Evolutionary conservation across 2,329 filamentous ascomycete species (phyloP).

Genomic region (Xylaria sp.): DNA sequence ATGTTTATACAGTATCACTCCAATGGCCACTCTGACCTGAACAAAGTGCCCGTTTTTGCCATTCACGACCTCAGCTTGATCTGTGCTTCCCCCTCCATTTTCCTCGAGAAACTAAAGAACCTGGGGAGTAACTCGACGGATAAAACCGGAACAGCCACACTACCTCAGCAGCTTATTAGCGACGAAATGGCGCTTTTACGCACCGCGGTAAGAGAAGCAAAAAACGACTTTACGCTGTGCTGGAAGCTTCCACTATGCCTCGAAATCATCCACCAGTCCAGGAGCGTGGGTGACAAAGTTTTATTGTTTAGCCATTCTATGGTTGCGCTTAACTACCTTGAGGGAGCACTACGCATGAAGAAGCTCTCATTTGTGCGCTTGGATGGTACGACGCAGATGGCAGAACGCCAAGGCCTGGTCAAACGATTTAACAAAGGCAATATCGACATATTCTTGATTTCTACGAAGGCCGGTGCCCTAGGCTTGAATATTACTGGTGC

Average conservation of each 20-base stretch:
- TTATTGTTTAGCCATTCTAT: constrained; percentile 83
- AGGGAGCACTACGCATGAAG: constrained; percentile 62
- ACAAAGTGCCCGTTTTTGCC: constrained; percentile 49
- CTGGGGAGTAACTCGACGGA: constrained; percentile 14
- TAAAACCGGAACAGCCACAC: constrained; percentile 28
- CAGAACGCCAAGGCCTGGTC: constrained; percentile 68
- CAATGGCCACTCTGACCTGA: constrained; percentile 12
- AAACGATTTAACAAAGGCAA: constrained; percentile 73
- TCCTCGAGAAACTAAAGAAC: constrained; percentile 51
- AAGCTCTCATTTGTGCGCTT: constrained; percentile 66
- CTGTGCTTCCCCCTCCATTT: constrained; percentile 63
- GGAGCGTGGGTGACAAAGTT: constrained; percentile 73
- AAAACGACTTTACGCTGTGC: constrained; percentile 65
- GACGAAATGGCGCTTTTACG: constrained; percentile 51
- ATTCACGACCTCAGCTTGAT: constrained; percentile 57
- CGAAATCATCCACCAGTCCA: constrained; percentile 74
- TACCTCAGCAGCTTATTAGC: constrained; percentile 48
- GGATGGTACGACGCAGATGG: constrained; percentile 71
- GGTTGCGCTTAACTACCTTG: constrained; percentile 74
- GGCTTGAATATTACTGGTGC: constrained; percentile 87
- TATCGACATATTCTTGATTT: constrained; percentile 78
- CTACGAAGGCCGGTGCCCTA: constrained; percentile 81
- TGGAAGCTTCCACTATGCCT: constrained; percentile 75
- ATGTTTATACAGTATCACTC: constrained; percentile 52
- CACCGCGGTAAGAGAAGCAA: constrained; percentile 48